phyloP scores from a whole-genome alignment of 352 stramenopile genomes.

The Blastocystis sp. region DNA sequence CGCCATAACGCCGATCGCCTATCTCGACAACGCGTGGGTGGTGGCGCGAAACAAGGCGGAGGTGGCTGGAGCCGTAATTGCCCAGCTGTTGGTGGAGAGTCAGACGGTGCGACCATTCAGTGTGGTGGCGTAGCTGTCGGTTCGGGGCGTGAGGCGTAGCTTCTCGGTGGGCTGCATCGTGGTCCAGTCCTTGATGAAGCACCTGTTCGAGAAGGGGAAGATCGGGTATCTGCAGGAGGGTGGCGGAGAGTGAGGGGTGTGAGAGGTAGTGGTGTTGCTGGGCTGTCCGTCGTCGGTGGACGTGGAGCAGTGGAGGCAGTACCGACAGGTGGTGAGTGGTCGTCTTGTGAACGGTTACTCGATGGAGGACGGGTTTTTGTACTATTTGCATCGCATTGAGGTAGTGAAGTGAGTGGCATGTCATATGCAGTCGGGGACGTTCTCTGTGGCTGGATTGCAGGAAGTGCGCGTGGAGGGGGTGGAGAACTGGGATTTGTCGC shows the following conservation, averaged over 20 bases:
- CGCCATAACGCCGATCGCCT: conserved; percentile 5
- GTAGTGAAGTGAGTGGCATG: background rate
- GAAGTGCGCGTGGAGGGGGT: background rate
- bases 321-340: conserved; percentile 4
- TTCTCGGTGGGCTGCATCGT: background rate
- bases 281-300: conserved; percentile 19
- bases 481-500: conserved; percentile 25
- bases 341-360: conserved; percentile 4
- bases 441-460: conserved; percentile 30
- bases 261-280: conserved; percentile 47
- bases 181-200: background rate
- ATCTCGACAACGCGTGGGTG: conserved; percentile 12
- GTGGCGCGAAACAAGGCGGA: conserved; percentile 26
- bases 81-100: background rate
- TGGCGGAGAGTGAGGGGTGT: background rate
- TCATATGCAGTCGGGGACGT: background rate
- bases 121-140: background rate
- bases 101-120: background rate
- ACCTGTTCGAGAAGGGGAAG: background rate
- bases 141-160: background rate
- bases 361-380: conserved; percentile 2
- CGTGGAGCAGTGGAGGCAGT: background rate
- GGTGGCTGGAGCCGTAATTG: conserved; percentile 2
- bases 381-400: conserved; percentile 40
- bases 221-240: conserved; percentile 16